Evolutionary conservation across 169 alveolate genomes (phyloP).

Genomic region (Plasmodium sp.): DNA sequence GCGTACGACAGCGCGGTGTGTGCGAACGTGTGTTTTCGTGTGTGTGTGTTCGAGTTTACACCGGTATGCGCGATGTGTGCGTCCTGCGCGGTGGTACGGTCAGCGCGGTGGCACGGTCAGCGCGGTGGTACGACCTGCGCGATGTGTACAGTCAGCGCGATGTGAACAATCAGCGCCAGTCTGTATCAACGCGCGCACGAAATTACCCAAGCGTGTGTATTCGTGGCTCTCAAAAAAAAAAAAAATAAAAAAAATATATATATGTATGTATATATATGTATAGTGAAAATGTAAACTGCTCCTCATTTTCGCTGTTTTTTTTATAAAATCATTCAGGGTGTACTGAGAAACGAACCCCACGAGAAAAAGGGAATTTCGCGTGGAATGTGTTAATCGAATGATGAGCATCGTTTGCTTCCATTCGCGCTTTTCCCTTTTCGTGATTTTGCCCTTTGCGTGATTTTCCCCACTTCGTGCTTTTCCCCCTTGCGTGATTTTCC

Average conservation of each 20-base stretch:
- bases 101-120: neutral
- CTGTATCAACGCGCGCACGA: neutral
- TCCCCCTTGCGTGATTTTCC: neutral
- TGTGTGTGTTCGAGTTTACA: neutral
- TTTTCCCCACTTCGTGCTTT: neutral
- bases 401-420: neutral
- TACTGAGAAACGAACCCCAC: neutral
- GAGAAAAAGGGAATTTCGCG: neutral
- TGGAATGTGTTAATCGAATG: neutral
- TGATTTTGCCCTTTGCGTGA: neutral
- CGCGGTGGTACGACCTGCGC: neutral
- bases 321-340: neutral
- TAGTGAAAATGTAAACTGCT: neutral
- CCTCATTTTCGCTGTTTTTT: neutral
- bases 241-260: neutral
- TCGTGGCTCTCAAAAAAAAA: neutral
- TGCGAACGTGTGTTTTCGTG: neutral
- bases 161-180: too few species aligned
- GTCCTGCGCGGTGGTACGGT: neutral
- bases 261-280: neutral
- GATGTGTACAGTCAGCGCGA: too few species aligned
- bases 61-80: neutral
- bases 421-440: neutral
- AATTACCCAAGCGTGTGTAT: neutral
- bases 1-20: neutral